These are phyloP conservation scores for Phlegmacium glaucopus DNA, from an alignment of 768 basidiomycete species.

Conservation along the genomic window DNA sequence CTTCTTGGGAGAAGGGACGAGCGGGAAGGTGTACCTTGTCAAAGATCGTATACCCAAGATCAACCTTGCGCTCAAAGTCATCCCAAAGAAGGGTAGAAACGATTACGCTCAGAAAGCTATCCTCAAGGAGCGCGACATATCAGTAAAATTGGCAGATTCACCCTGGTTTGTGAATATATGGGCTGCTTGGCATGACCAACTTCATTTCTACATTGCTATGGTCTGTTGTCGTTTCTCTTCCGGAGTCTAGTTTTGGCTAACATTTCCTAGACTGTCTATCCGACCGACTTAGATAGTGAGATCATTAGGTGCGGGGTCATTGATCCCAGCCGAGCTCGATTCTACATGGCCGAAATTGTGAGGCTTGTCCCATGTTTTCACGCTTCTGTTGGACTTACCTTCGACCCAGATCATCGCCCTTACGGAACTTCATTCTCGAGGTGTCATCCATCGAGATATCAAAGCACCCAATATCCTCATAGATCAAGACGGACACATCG, in stretches of 20 bases:
- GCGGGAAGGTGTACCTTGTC: constrained; percentile 25
- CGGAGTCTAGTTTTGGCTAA: not conserved
- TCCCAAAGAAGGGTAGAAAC: constrained; percentile 17
- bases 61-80: constrained; percentile 27
- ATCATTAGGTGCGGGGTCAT: constrained; percentile 23
- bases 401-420: constrained; percentile 27
- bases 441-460: constrained; percentile 32
- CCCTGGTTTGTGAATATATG: constrained; percentile 21
- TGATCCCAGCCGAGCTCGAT: constrained; percentile 20
- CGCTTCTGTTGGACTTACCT: not conserved
- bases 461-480: constrained; percentile 32
- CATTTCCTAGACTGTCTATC: constrained; percentile 20
- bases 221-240: constrained; percentile 9
- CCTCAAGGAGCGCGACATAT: constrained; percentile 18
- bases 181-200: constrained; percentile 20
- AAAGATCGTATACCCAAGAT: constrained; percentile 18
- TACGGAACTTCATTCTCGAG: constrained; percentile 26
- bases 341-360: constrained; percentile 35
- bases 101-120: constrained; percentile 11
- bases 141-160: constrained; percentile 15
- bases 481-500: constrained; percentile 26
- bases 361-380: constrained; percentile 2
- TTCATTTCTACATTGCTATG: constrained; percentile 23
- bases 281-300: constrained; percentile 28
- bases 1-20: constrained; percentile 25